A percentile compares a stretch with the other conserved stretches of the same genome.
phyloP scores from a whole-genome alignment of 148 eudicot genomes.

The Nepenthes mirabilis region DNA sequence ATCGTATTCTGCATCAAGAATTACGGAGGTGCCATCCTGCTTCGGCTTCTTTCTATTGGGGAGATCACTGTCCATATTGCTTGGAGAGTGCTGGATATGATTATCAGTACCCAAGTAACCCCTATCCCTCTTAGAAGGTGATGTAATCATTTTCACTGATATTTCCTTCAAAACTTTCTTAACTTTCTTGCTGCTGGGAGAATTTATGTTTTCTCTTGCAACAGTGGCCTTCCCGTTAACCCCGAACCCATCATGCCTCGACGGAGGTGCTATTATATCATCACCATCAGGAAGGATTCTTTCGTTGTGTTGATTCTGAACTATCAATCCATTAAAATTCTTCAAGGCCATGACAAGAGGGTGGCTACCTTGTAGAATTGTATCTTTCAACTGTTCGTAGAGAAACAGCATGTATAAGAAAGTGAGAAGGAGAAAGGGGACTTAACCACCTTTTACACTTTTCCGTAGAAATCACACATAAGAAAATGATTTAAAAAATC shows the following conservation, averaged over 20 bases:
- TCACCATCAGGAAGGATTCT: conserved; percentile 8
- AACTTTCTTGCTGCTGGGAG: conserved; percentile 3
- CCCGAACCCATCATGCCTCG: conserved; percentile 5
- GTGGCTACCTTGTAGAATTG: conserved; percentile 29
- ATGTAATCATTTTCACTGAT: conserved; percentile 6
- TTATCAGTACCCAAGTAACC: conserved; percentile 9
- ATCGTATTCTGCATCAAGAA: conserved; percentile 9
- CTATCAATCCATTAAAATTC: conserved; percentile 27
- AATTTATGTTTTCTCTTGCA: conserved; percentile 9
- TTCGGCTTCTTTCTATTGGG: conserved; percentile 30
- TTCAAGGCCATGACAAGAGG: conserved; percentile 29
- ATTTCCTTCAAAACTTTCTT: conserved; percentile 7
- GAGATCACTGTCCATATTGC: conserved; percentile 10
- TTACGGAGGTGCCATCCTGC: conserved; percentile 10
- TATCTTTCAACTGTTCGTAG: conserved; percentile 44
- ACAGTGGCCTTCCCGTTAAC: background rate
- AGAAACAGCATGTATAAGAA: conserved; percentile 3
- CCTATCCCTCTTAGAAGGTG: conserved; percentile 17
- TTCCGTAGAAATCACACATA: background rate
- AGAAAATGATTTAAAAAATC: background rate
- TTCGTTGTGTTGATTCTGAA: conserved; percentile 8
- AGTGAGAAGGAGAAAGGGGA: background rate
- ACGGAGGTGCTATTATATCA: conserved; percentile 8
- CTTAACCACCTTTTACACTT: background rate
- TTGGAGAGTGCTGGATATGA: conserved; percentile 4